phyloP scores from a whole-genome alignment of 1,139 yeast species.

The Kurtzmaniella quercitrusa region DNA sequence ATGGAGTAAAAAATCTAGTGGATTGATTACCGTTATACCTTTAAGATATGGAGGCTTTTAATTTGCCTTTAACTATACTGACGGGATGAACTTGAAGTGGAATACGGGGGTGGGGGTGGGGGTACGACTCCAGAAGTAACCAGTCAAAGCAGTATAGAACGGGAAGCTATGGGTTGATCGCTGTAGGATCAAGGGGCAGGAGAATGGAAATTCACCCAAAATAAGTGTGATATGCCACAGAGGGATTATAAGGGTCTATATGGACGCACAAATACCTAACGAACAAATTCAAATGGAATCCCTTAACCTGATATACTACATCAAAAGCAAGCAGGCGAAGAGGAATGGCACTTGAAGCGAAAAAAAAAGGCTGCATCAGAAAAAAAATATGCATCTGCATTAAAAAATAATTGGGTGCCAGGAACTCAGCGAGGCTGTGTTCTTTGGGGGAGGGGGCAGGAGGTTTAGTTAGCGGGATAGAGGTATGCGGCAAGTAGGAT shows the following conservation, averaged over 20 bases:
- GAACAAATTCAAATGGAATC: neutral
- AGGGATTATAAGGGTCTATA: neutral
- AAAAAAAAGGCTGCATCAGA: neutral
- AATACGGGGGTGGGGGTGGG: too few relatives aligned
- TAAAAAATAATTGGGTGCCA: neutral
- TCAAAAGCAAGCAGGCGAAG: neutral
- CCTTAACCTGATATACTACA: neutral
- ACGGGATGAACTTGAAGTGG: too few relatives aligned
- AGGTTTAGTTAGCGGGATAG: too few relatives aligned
- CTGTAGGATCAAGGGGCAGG: too few relatives aligned
- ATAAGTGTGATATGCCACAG: neutral
- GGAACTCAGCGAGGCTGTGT: neutral
- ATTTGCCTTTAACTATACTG: too few relatives aligned
- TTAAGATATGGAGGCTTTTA: too few relatives aligned
- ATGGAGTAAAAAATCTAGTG: too few relatives aligned
- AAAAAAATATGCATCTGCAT: neutral
- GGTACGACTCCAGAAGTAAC: too few relatives aligned
- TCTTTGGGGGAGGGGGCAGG: too few relatives aligned
- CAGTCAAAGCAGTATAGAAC: neutral
- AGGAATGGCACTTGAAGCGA: neutral
- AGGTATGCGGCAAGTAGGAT: too few relatives aligned
- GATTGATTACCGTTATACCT: too few relatives aligned
- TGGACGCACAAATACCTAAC: neutral
- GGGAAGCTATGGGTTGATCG: too few relatives aligned
- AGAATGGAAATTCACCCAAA: neutral